Conservation (phyloP, 305 asterid species). For the Petunia hybrid region DNA sequence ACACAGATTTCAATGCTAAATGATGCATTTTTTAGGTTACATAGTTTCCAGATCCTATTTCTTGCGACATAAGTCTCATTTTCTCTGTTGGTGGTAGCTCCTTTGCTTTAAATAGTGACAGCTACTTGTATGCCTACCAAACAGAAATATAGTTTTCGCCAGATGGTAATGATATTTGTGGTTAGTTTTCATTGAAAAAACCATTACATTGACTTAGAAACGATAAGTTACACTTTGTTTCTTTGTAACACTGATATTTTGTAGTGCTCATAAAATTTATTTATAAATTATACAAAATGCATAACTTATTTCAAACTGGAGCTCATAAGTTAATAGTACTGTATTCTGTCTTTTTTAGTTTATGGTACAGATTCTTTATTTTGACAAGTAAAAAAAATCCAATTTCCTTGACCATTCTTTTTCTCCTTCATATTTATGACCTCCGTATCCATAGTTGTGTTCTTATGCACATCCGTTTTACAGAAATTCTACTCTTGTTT, state of each 20-base stretch:
- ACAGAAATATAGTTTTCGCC: not conserved
- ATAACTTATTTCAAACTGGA: not conserved
- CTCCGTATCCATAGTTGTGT: not conserved
- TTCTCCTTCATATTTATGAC: not conserved
- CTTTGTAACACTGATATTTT: not conserved
- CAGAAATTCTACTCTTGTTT: not conserved
- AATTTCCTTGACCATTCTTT: not conserved
- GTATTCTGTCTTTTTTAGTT: not conserved
- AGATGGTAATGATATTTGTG: not conserved
- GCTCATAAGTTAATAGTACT: not conserved
- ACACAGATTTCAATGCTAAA: not conserved
- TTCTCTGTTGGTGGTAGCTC: slow-evolving; percentile 7
- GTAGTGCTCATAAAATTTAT: not conserved
- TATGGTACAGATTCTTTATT: not conserved
- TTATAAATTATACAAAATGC: not conserved
- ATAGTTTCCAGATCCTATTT: not conserved
- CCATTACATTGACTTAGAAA: not conserved
- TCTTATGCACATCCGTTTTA: not conserved
- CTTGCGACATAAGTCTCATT: not conserved
- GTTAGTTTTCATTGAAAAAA: not conserved
- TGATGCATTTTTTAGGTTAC: not conserved
- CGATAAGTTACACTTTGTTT: not conserved
- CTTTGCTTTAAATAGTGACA: not conserved
- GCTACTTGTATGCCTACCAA: not conserved
- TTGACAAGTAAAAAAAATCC: not conserved